Percentiles rank a stretch among this genome's conserved stretches.
Conservation (phyloP, 2,329 filamentous ascomycete genomes). For the Proliferodiscus dingleyae region DNA sequence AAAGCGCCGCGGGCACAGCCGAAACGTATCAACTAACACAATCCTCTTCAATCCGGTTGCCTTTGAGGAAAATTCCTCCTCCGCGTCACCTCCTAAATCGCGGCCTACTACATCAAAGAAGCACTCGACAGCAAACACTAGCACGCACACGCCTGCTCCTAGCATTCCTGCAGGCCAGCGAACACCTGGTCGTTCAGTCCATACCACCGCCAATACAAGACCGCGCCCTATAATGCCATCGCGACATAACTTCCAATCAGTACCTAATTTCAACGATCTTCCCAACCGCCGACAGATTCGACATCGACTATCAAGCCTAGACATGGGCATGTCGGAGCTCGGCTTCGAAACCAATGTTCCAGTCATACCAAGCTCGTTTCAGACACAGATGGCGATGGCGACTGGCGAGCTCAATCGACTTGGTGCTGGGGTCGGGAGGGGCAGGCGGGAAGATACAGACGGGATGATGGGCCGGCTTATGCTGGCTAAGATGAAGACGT, state of each 20-base stretch:
- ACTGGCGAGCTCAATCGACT: conserved; percentile 48
- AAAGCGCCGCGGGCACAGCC: conserved; percentile 46
- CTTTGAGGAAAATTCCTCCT: conserved; percentile 36
- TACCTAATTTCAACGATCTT: conserved; percentile 42
- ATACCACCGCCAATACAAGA: conserved; percentile 36
- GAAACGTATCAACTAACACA: conserved; percentile 76
- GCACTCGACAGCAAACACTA: conserved; percentile 22
- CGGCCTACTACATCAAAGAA: conserved; percentile 34
- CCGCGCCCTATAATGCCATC: conserved; percentile 53
- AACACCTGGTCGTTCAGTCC: conserved; percentile 32
- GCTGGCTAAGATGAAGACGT: conserved; percentile 83
- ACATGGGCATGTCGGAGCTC: conserved; percentile 65
- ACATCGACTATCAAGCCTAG: conserved; percentile 54
- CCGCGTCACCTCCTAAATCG: conserved; percentile 34
- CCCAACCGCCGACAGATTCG: conserved; percentile 18
- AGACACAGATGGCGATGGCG: conserved; percentile 73
- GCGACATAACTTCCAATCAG: conserved; percentile 48
- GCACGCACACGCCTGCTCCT: conserved; percentile 20
- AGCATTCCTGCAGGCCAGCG: conserved; percentile 14
- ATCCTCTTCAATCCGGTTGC: conserved; percentile 74
- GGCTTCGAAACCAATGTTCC: conserved; percentile 61
- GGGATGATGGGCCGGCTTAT: conserved; percentile 76
- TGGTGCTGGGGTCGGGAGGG: too few relatives aligned
- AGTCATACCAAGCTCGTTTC: conserved; percentile 69
- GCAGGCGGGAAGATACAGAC: conserved; percentile 47